These are phyloP conservation scores for Echinosophora koreensis DNA, from an alignment of 306 rosid genomes.

Conservation along the genomic window DNA sequence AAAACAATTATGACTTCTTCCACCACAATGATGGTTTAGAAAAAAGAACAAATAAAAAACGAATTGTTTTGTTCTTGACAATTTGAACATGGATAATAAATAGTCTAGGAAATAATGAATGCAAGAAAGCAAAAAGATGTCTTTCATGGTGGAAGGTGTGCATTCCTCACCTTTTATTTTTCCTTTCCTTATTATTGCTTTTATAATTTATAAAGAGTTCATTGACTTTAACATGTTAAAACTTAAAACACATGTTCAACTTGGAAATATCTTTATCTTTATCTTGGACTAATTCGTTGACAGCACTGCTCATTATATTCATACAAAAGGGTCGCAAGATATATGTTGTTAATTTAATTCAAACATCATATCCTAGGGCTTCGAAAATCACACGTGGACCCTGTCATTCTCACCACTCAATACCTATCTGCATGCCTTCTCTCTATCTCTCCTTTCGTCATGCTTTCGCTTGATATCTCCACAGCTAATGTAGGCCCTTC, in stretches of 20 bases:
- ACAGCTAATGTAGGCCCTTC: constrained; percentile 63
- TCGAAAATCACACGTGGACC: constrained; percentile 79
- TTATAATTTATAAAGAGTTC: constrained; percentile 55
- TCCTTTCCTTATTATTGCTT: constrained; percentile 51
- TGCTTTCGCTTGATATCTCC: constrained; percentile 55
- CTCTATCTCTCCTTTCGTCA: constrained; percentile 59
- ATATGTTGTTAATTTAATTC: constrained; percentile 52
- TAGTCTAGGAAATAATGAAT: constrained; percentile 52
- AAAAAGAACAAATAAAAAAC: background rate
- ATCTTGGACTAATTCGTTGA: constrained; percentile 67
- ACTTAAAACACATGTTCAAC: constrained; percentile 49
- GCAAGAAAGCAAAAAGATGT: constrained; percentile 49
- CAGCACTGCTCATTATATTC: constrained; percentile 60
- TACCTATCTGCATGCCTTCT: constrained; percentile 63
- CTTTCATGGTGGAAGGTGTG: constrained; percentile 53
- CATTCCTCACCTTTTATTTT: constrained; percentile 11
- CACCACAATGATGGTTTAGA: background rate
- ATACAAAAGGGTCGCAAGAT: constrained; percentile 54
- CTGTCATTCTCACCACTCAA: constrained; percentile 65
- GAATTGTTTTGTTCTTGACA: background rate
- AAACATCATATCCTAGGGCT: constrained; percentile 69
- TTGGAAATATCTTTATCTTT: constrained; percentile 58
- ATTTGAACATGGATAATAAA: constrained; percentile 47
- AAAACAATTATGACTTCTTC: no score
- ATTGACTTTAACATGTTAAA: constrained; percentile 67